Conservation (phyloP, 2,329 filamentous ascomycete genomes). For the Ceratocystis cubensis region DNA sequence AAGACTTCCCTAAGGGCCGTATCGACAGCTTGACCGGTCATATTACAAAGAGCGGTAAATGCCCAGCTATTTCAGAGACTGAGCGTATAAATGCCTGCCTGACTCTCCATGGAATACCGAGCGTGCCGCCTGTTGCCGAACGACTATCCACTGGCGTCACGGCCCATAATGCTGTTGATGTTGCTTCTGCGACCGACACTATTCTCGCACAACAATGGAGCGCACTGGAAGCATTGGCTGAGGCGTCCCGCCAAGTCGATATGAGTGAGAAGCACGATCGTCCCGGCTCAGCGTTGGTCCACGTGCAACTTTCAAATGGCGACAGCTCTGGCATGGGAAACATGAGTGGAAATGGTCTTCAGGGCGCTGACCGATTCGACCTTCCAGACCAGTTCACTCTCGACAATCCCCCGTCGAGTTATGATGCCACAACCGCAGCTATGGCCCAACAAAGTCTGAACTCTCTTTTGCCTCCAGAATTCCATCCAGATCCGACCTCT, state of each 20-base stretch:
- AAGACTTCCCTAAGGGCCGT: conserved; percentile 80
- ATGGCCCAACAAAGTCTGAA: conserved; percentile 17
- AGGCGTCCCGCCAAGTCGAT: conserved; percentile 73
- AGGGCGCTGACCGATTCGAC: conserved; percentile 34
- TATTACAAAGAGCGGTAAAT: conserved; percentile 59
- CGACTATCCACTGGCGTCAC: conserved; percentile 11
- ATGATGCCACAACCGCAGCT: conserved; percentile 30
- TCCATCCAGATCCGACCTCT: conserved; percentile 4
- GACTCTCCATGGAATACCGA: conserved; percentile 57
- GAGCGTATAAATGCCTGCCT: conserved; percentile 66
- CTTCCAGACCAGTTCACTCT: conserved; percentile 47
- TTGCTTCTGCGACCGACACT: conserved; percentile 20
- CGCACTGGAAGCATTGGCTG: conserved; percentile 72
- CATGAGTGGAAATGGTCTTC: conserved; percentile 8
- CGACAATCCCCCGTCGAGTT: conserved; percentile 42
- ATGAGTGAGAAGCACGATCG: conserved; percentile 46
- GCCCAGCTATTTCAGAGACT: conserved; percentile 60
- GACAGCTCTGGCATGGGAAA: conserved; percentile 15
- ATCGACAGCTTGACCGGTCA: conserved; percentile 72
- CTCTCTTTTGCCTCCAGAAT: conserved; percentile 16
- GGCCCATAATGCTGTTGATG: conserved; percentile 18
- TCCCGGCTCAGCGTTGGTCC: conserved; percentile 25
- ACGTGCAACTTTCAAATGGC: conserved; percentile 25
- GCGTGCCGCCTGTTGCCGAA: conserved; percentile 24
- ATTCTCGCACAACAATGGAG: conserved; percentile 53